Evolutionary conservation across 345 rosid species (phyloP), one percentile per base, ranked within the genome.

Genomic region (Geranium rotundifolium): DNA sequence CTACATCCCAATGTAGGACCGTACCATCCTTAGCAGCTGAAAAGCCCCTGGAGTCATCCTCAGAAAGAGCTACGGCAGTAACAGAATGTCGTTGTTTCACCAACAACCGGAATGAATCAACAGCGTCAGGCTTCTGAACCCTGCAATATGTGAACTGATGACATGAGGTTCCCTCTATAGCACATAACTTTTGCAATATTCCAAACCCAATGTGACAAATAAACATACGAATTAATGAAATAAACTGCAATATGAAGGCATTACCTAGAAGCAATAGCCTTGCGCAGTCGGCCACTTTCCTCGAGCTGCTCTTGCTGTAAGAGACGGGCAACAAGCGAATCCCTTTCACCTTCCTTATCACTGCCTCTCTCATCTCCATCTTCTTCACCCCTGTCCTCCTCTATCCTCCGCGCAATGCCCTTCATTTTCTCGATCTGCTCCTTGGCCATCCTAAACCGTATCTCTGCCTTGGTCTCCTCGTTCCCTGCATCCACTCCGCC

Each of bases 1-100:
- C 76, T 13, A 90, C 87, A 76, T 95, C 96, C 99, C 99, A 95
- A 13, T 87, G 95, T 54, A 82, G 58, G 62, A 95, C 80, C 55
- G 78, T 72, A 39, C 96, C 99, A 55, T 95, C 97, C 74, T 90
- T 95, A 15, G 99, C 81, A 64, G 95, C 88, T 15, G 99, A 95
- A 75, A 85, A 90, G 0, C 99, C 99, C 67, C 72, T 85, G 29
- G 64, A 74, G 68, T 88, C 96, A 62, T 95, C 96, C 56, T 89
- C 95, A n/a, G 93, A 84, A 49, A 95, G 76, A 76, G 87, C 83
- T 66, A 95, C 83, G 13, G 91, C 82, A 7, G 95, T 87, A 39
- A 88, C 97, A 72, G 97, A 71, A 57, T 73, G 81, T 17, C 85
- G 71, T 63, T 95, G 99, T 84, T 87, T 91, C 64, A 87, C 83